Evolutionary conservation across 2,329 filamentous ascomycete species (phyloP).

Genomic region (Monosporascus sp.): DNA sequence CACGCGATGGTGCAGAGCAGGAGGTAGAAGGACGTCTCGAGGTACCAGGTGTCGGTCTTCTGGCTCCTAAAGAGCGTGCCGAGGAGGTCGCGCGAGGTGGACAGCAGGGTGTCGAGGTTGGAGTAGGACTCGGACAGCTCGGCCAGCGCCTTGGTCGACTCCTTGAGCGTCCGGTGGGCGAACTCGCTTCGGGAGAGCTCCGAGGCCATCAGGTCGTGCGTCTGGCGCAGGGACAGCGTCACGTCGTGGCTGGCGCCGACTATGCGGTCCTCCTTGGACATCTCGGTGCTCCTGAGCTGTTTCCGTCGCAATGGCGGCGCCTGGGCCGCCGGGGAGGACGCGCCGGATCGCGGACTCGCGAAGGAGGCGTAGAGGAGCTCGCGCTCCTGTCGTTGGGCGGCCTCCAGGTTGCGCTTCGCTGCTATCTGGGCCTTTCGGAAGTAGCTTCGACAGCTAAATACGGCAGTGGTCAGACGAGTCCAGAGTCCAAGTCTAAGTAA

Average conservation of each 20-base stretch:
- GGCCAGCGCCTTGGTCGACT: constrained; percentile 77
- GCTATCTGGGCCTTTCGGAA: constrained; percentile 80
- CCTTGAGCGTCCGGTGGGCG: constrained; percentile 79
- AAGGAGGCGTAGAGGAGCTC: constrained; percentile 68
- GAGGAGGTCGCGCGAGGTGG: constrained; percentile 68
- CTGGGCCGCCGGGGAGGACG: constrained; percentile 27
- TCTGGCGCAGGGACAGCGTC: constrained; percentile 75
- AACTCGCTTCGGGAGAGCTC: constrained; percentile 86
- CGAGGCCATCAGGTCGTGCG: constrained; percentile 78
- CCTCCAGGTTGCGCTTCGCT: constrained; percentile 69
- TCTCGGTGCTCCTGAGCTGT: constrained; percentile 27
- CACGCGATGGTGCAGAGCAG: constrained; percentile 72
- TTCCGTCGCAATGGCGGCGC: constrained; percentile 21
- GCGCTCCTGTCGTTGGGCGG: constrained; percentile 70
- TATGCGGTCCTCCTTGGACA: constrained; percentile 58
- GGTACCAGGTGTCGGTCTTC: constrained; percentile 97
- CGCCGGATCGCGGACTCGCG: constrained; percentile 35
- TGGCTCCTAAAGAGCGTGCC: constrained; percentile 76
- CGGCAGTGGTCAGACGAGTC: no score
- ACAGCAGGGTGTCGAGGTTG: constrained; percentile 70
- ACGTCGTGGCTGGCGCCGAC: constrained; percentile 76
- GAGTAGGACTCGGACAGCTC: constrained; percentile 78
- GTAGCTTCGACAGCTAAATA: constrained; percentile 48
- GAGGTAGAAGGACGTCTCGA: constrained; percentile 84
- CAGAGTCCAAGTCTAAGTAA: no score